Evolutionary conservation across 768 basidiomycete genomes (phyloP), one percentile per base, ranked within the genome.

Genomic region (Botryobasidium botryosum): DNA sequence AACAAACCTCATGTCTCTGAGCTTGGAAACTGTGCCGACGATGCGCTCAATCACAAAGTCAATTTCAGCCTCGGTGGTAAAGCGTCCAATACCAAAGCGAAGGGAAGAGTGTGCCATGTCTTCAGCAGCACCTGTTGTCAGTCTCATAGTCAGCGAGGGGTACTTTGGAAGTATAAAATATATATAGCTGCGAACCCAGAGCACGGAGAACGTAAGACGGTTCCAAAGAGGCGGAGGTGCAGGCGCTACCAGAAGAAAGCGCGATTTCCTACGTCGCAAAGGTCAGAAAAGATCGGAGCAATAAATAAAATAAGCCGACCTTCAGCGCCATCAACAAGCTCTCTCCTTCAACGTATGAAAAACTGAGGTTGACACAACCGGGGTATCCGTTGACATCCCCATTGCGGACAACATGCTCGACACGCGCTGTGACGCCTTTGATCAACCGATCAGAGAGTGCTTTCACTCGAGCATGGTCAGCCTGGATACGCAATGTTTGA

Each of bases 31-130:
- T n/a, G 83, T 83, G 25, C 70, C 68, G 17, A 91, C 75, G 43
- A 97, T 87, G 56, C 86, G 79, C 51, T 74, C 70, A 31, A 91
- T 72, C 40, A 99, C 92, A 52, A 84, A 88, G 60, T 99, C 94
- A 47, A 99, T 72, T 64, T 99, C 94, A 3, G 79, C 85, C 59
- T 96, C 90, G 2, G 94, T 99, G 15, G 92, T 97, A 62, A 99
- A 99, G 18, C 94, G 77, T 21, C 94, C 94, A 49, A 99, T 82
- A 37, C 94, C 94, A 61, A 99, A 99, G 21, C 94, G 82, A 45
- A 99, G 70, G 15, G 88, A 92, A 15, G 90, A 94, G 59, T 99
- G 94, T 0, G 94, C 94, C 90, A 96, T 94, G 56, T 97, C 94
- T 59, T 99, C 94, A 23, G 90, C 88, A 28, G 92, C 87, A 53